These are phyloP conservation scores for Ganoderma lucidum DNA, from an alignment of 1,284 basidiomycete species.

Conservation along the genomic window DNA sequence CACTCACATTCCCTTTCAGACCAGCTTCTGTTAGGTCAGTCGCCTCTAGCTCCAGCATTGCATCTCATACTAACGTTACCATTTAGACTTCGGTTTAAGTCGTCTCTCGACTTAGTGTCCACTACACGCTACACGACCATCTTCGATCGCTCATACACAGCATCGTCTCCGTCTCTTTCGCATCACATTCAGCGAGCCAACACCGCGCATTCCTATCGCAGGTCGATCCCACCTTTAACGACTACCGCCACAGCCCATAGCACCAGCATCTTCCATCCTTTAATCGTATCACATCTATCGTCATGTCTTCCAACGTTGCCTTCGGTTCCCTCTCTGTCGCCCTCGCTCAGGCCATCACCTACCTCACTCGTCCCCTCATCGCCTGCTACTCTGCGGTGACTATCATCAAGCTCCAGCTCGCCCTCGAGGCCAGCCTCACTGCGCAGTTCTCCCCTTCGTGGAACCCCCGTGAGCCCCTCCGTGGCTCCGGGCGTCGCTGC, in stretches of 20 bases:
- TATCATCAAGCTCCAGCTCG: constrained; percentile 70
- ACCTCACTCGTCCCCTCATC: constrained; percentile 71
- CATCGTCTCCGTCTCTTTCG: constrained; percentile 33
- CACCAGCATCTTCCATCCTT: constrained; percentile 29
- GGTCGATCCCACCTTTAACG: constrained; percentile 59
- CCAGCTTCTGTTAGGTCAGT: constrained; percentile 47
- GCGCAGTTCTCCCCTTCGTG: constrained; percentile 72
- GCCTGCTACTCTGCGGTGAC: constrained; percentile 61
- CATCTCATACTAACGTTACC: constrained; percentile 9
- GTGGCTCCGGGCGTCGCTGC: constrained; percentile 75
- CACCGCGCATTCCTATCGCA: constrained; percentile 58
- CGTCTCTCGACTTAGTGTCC: constrained; percentile 34
- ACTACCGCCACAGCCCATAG: constrained; percentile 25
- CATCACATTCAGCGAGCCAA: constrained; percentile 39
- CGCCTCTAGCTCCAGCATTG: background rate
- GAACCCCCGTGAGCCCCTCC: constrained; percentile 66
- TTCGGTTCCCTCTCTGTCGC: constrained; percentile 66
- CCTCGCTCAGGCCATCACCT: constrained; percentile 74
- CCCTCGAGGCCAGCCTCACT: constrained; percentile 75
- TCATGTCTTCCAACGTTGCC: constrained; percentile 53
- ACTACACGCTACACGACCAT: constrained; percentile 41
- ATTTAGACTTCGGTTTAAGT: constrained; percentile 28
- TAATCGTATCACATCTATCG: constrained; percentile 32
- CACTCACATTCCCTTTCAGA: constrained; percentile 38
- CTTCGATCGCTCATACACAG: constrained; percentile 27